Base-by-base conservation (phyloP, 108 stramenopile genomes). In the Cyclotella sp. region DNA sequence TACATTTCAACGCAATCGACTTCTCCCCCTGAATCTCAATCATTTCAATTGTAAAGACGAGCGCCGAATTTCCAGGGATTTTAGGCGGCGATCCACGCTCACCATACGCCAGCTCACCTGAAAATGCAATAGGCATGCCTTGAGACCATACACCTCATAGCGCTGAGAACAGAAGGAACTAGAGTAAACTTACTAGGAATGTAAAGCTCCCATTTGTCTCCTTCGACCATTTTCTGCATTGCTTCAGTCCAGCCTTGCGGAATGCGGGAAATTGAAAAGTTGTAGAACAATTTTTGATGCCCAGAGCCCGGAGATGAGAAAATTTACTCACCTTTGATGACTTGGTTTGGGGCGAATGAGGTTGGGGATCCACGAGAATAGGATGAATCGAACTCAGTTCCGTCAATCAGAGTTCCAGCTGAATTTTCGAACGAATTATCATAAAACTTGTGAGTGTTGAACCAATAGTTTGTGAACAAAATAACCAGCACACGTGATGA, bases 31-130 rank as follows among this genome's bases (percentile, higher is more conserved):
- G 74, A 72, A 95, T 90, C 54, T 88, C 81, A 52, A 97, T 66
- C 65, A 98, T 93, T 83, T 97, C 97, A 82, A 98, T 91, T 24
- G 77, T 84, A 83, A 98, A 98, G 5, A 95, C 85, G 26, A 98
- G 86, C 9, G 91, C 92, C 8, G 87, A 87, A 24, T 92, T 91
- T 24, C 87, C 88, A 3, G 81, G 80, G 72, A 97, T 97, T 49
- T 83, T 83, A 14, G 85, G 89, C 45, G 81, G 82, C 12, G 73
- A 83, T 26, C 96, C 98, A 47, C 89, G 69, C 63, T 91, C 95
- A 8, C 97, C 97, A 60, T 97, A 99, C 10, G 85, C 99, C 16
- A 98, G 71, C 55, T 97, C 97, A 18, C 34, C 34, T 34, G 34
- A 34, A 34, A 34, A 34, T 6, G 34, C 34, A 34, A 34, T 5